Evolutionary conservation across 495 filamentous ascomycete species (phyloP).

Genomic region (Tuber melanosporum): DNA sequence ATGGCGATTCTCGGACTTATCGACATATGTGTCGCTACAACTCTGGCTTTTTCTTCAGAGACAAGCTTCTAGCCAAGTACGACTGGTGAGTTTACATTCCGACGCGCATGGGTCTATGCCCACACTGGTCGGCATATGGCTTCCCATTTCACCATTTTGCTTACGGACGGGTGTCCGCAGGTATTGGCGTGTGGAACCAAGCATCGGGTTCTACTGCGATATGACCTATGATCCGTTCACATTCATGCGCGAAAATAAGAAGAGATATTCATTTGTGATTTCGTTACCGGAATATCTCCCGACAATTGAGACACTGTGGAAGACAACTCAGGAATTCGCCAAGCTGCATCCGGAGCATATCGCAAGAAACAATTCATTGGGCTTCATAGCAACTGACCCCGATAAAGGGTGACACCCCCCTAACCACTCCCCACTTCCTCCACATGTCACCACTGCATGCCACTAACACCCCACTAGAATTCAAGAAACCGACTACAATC

Average conservation of each 20-base stretch:
- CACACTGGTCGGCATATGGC: not conserved
- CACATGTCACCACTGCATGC: constrained; percentile 46
- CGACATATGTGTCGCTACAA: constrained; percentile 99
- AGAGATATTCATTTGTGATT: constrained; percentile 52
- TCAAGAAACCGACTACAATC: constrained; percentile 47
- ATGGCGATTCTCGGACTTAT: constrained; percentile 79
- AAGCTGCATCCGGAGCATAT: constrained; percentile 38
- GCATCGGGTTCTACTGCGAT: constrained; percentile 51
- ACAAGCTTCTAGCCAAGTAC: constrained; percentile 76
- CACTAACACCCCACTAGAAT: constrained; percentile 36
- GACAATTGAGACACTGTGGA: constrained; percentile 41
- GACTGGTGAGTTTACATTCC: constrained; percentile 97
- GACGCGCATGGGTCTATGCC: not conserved
- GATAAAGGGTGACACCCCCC: constrained; percentile 41
- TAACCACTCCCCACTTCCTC: constrained; percentile 37
- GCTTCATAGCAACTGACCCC: constrained; percentile 48
- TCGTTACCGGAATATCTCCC: constrained; percentile 48
- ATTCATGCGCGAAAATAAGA: constrained; percentile 50
- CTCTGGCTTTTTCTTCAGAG: constrained; percentile 93
- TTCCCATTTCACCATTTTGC: not conserved
- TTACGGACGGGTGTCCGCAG: constrained; percentile 30
- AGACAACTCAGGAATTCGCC: constrained; percentile 36
- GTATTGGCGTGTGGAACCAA: constrained; percentile 55
- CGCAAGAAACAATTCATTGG: constrained; percentile 46
- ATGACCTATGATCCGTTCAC: constrained; percentile 54